These are phyloP conservation scores for Dentipellis sp. DNA, from an alignment of 768 basidiomycete genomes.

Conservation along the genomic window DNA sequence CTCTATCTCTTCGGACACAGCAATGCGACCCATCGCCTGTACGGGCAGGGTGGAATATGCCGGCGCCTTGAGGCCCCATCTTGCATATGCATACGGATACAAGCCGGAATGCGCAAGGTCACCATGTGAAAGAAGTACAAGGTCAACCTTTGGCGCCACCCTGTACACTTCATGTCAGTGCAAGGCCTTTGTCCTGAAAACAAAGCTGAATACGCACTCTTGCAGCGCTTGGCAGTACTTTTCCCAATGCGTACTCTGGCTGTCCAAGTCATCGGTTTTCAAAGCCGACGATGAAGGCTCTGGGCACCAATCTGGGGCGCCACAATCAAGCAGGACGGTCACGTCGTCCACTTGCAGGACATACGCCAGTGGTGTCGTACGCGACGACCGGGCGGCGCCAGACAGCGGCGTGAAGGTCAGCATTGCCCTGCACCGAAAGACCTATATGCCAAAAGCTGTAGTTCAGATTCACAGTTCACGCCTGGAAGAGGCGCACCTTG, in stretches of 20 bases:
- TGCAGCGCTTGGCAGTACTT: slow-evolving; percentile 57
- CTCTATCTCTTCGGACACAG: slow-evolving; percentile 82
- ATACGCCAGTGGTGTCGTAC: slow-evolving; percentile 65
- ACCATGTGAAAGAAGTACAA: slow-evolving; percentile 92
- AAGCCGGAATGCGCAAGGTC: slow-evolving; percentile 84
- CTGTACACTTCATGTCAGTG: slow-evolving; percentile 29
- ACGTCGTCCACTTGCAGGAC: slow-evolving; percentile 93
- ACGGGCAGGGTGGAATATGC: slow-evolving; percentile 93
- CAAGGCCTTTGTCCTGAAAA: neutral
- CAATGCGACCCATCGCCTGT: slow-evolving; percentile 90
- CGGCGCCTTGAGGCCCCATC: slow-evolving; percentile 83
- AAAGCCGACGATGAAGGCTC: slow-evolving; percentile 28
- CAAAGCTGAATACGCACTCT: slow-evolving; percentile 41
- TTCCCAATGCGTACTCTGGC: slow-evolving; percentile 40
- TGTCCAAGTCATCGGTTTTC: slow-evolving; percentile 23
- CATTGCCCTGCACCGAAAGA: slow-evolving; percentile 35
- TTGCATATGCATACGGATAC: slow-evolving; percentile 86
- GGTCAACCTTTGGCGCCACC: slow-evolving; percentile 70
- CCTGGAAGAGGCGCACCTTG: no score
- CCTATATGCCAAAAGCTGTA: no score
- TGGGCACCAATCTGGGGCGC: slow-evolving; percentile 79
- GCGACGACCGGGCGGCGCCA: slow-evolving; percentile 64
- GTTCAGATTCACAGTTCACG: no score
- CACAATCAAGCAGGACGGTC: slow-evolving; percentile 88
- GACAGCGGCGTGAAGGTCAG: slow-evolving; percentile 92